A percentile compares a stretch with the other conserved stretches of the same genome.
Evolutionary conservation across 305 asterid genomes (phyloP).

Genomic region (Fraxinus nigra): DNA sequence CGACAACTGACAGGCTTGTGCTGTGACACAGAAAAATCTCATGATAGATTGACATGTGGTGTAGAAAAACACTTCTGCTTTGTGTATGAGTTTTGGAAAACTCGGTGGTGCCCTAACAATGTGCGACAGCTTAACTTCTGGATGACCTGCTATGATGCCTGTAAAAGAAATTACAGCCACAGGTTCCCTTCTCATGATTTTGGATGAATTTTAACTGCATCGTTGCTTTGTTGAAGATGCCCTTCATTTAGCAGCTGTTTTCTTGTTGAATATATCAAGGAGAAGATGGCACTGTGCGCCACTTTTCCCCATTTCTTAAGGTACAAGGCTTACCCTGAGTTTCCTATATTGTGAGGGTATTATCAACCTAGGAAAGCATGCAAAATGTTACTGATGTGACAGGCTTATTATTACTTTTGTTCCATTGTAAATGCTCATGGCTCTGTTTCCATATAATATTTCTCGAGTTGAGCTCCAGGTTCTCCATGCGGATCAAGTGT

Average conservation of each 20-base stretch:
- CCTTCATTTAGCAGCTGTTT: not conserved
- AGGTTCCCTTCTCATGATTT: not conserved
- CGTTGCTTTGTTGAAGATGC: not conserved
- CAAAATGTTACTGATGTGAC: not conserved
- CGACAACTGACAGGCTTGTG: not conserved
- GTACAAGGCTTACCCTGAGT: not conserved
- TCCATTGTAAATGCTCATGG: not conserved
- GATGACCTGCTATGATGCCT: not conserved
- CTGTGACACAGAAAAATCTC: not conserved
- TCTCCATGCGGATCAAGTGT: not conserved
- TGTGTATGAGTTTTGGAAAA: not conserved
- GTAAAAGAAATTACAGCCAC: not conserved
- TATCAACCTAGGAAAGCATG: not conserved
- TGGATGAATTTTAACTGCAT: slow-evolving; percentile 1
- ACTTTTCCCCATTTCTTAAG: not conserved
- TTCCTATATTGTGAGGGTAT: not conserved
- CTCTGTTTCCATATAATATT: not conserved
- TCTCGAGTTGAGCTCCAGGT: not conserved
- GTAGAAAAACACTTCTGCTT: not conserved
- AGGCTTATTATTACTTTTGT: not conserved
- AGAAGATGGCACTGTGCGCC: not conserved
- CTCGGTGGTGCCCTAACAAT: not conserved
- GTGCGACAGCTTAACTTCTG: not conserved
- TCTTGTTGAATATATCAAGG: not conserved
- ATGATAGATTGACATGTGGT: not conserved